These are phyloP conservation scores for Capsicum chinense DNA, from an alignment of 257 asterid species.

Conservation along the genomic window DNA sequence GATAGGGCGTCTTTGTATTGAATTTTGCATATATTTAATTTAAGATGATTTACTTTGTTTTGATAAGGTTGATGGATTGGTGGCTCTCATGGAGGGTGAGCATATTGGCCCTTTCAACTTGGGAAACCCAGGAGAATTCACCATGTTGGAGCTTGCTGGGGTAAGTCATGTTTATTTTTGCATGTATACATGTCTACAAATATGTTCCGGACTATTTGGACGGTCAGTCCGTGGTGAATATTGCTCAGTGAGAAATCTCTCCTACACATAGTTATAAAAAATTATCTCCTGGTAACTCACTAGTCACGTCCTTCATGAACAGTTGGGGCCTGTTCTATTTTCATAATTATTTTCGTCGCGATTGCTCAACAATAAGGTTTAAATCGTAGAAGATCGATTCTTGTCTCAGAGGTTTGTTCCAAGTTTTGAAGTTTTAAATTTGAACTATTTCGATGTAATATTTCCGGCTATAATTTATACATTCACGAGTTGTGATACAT, in stretches of 20 bases:
- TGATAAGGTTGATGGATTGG: slow-evolving; percentile 54
- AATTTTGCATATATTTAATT: background rate
- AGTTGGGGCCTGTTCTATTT: background rate
- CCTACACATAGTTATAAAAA: background rate
- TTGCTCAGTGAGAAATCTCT: background rate
- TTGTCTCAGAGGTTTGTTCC: too few relatives aligned
- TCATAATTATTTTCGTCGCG: background rate
- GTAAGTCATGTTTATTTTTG: slow-evolving; percentile 33
- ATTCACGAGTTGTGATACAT: too few relatives aligned
- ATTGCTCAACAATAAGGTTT: too few relatives aligned
- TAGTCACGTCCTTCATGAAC: background rate
- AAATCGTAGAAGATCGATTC: too few relatives aligned
- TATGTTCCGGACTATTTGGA: background rate
- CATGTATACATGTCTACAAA: background rate
- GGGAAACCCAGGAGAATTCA: slow-evolving; percentile 64
- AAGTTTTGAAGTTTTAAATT: too few relatives aligned
- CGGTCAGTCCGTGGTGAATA: background rate
- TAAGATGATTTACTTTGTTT: background rate
- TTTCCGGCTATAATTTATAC: too few relatives aligned
- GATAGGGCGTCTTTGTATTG: background rate
- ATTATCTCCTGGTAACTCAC: background rate
- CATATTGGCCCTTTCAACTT: slow-evolving; percentile 67
- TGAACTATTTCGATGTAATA: too few relatives aligned
- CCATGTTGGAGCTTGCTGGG: slow-evolving; percentile 61
- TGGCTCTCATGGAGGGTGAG: slow-evolving; percentile 60